These are phyloP conservation scores for Symbiotaphrina buchneri DNA, from an alignment of 495 filamentous ascomycete species.

Conservation along the genomic window DNA sequence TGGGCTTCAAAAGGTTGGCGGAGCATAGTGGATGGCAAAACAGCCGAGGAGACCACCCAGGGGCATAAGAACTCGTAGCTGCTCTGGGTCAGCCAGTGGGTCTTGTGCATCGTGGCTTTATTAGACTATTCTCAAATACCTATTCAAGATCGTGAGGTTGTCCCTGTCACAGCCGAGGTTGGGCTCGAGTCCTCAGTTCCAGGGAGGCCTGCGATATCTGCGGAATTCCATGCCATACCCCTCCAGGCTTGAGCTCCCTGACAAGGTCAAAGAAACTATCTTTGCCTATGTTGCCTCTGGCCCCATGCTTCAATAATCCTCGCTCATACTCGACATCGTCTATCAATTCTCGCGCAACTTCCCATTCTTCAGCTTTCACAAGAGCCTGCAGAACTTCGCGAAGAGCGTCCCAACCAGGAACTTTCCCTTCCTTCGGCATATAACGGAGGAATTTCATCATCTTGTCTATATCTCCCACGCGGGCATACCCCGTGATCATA, in stretches of 20 bases:
- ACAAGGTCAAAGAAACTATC: conserved; percentile 10
- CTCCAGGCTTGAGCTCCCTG: conserved; percentile 12
- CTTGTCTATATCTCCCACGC: conserved; percentile 19
- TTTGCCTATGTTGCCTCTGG: conserved; percentile 6
- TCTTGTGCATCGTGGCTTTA: too few species aligned
- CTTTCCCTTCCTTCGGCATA: conserved; percentile 17
- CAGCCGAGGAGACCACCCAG: too few species aligned
- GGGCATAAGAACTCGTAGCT: too few species aligned
- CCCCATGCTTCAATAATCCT: conserved; percentile 7
- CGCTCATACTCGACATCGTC: conserved; percentile 12
- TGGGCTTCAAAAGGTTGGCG: too few species aligned
- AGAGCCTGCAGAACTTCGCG: conserved; percentile 22
- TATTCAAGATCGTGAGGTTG: too few species aligned
- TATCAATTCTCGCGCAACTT: conserved; percentile 15
- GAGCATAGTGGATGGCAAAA: too few species aligned
- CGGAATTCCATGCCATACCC: conserved; percentile 21
- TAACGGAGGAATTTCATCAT: conserved; percentile 26
- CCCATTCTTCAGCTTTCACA: conserved; percentile 16
- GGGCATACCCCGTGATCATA: conserved; percentile 37
- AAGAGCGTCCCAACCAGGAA: conserved; percentile 21
- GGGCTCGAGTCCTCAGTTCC: too few species aligned
- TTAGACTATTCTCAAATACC: too few species aligned
- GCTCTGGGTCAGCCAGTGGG: too few species aligned
- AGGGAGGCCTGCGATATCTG: too few species aligned
- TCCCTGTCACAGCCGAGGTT: too few species aligned